Percentiles rank a stretch among this genome's conserved stretches.
Conservation (phyloP, 345 rosid species). For the Acer campestre region DNA sequence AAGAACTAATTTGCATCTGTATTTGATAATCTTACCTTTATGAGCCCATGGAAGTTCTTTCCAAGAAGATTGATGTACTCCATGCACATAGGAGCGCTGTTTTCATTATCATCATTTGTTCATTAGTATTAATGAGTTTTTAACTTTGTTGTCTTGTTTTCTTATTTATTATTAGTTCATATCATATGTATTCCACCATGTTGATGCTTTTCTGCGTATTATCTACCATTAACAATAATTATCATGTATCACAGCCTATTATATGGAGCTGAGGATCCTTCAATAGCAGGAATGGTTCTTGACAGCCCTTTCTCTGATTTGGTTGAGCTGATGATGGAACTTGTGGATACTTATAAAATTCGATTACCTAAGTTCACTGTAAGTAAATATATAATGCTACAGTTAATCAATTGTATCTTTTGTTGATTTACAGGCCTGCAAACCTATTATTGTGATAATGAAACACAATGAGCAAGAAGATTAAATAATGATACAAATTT, state of each 20-base stretch:
- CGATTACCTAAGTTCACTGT: conserved; percentile 91
- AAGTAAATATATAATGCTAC: conserved; percentile 33
- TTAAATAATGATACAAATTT: not conserved
- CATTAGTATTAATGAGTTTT: not conserved
- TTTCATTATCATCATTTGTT: not conserved
- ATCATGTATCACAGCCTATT: conserved; percentile 57
- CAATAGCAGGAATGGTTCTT: conserved; percentile 93
- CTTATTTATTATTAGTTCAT: not conserved
- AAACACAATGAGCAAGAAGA: not conserved
- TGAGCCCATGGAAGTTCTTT: not conserved
- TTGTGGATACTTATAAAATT: conserved; percentile 78
- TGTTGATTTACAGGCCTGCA: not conserved
- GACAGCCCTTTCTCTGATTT: conserved; percentile 92
- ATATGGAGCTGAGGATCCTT: conserved; percentile 97
- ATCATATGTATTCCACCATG: not conserved
- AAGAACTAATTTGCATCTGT: not conserved
- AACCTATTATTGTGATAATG: conserved; percentile 1
- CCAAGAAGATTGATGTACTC: not conserved
- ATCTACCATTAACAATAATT: conserved; percentile 15
- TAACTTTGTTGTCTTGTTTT: not conserved
- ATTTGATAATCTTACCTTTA: not conserved
- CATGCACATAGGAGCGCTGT: not conserved
- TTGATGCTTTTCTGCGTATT: conserved; percentile 11
- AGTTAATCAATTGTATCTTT: not conserved
- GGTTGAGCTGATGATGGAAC: conserved; percentile 95